Base-by-base conservation (phyloP, 352 stramenopile genomes). In the Pythium phragmitis region DNA sequence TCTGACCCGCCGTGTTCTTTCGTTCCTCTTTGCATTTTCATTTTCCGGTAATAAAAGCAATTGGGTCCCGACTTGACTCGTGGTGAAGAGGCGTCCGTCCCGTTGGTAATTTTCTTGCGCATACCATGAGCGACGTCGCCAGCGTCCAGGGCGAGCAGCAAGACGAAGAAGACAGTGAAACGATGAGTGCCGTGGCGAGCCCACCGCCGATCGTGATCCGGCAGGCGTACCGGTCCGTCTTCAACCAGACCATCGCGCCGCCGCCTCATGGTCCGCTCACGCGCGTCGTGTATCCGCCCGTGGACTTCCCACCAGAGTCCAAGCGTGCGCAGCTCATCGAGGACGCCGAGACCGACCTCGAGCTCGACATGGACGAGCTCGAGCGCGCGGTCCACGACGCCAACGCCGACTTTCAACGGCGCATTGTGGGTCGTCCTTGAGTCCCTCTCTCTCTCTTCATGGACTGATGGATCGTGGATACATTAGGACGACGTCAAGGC, bases 341-440 rank as follows among this genome's bases (percentile, higher is more conserved):
- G 47, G 70, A 83, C 60, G 85, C 76, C 0, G 86, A 96, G 52
- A 74, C 82, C 46, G 75, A 92, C 16, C 69, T 96, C 8, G 83
- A 89, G 43, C 57, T 85, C 14, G 82, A 95, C 63, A 92, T 96
- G 80, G 73, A 89, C 42, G 83, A 90, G 65, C 75, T 96, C 53
- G 79, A 96, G 72, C 69, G 70, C 6, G 80, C 82, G 1, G 88
- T 92, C 34, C 80, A 91, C 63, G 75, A 79, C 19, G 89, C 91
- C 71, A 96, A 96, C 60, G 64, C 91, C 33, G 84, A 94, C 56
- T 91, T 96, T 54, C 79, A 96, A 54, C 70, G 72, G 13, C 85
- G 88, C 12, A 83, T 96, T 33, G 81, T 92, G 12, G n/a, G 45
- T 14, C 9, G 11, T 50, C 7, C 26, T 37, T 12, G n/a, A 7